Evolutionary conservation across 2,329 filamentous ascomycete genomes (phyloP), one percentile per base, ranked within the genome.

Genomic region (Juglanconis oblonga): DNA sequence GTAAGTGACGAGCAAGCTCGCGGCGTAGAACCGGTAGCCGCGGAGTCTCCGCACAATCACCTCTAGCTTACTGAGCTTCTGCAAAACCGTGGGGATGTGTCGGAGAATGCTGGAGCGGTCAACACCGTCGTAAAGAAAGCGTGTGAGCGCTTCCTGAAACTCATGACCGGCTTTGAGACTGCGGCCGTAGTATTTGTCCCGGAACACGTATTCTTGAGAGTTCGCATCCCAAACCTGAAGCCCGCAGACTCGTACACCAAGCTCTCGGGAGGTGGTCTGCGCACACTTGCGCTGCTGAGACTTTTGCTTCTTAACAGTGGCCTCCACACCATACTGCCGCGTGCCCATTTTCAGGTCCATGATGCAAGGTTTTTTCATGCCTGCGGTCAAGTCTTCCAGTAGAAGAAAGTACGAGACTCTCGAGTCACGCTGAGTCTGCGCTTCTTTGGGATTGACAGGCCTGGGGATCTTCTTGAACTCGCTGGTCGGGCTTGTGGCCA

Each of bases 291-390:
- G 88, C 60, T 91, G 87, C 73, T 99, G 95, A 0, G 95, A 98
- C 62, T 89, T 87, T 69, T 93, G 91, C 74, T 99, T 99, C 79
- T 96, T 96, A 48, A 92, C 87, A 56, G 84, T 87, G 2, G 95
- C 95, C 67, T 98, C 93, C 11, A 98, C 87, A 7, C 95, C 95
- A 72, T 97, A 98, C 71, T 99, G 95, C 2, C 95, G 88, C 7
- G 95, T 99, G 24, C 95, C 95, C 95, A 99, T 99, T 73, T 99
- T 99, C 64, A 99, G 80, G 71, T 99, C 95, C 74, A 99, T 89
- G 62, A 99, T 96, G 75, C 95, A 98, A 5, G 95, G 95, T 54
- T 90, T 87, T 71, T 92, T 93, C 95, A 99, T 98, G 38, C 94
- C 94, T 2, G 94, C 91, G 1, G 95, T 99, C 52, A 99, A 82